These are phyloP conservation scores for Backusella psychrophila DNA, from an alignment of 192 early-diverging fungal genomes.

Conservation along the genomic window DNA sequence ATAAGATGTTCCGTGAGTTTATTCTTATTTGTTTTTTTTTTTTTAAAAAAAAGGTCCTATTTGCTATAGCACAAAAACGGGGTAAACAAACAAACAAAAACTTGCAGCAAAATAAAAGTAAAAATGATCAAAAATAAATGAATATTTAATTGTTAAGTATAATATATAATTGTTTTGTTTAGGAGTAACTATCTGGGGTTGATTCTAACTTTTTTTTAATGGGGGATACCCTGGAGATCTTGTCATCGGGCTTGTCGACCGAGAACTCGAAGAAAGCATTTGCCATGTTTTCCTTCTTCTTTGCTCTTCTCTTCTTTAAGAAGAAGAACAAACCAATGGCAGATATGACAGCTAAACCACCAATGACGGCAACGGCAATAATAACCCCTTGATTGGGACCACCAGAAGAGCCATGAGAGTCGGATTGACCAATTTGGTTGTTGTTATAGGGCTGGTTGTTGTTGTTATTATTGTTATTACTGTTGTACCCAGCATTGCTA, in stretches of 20 bases:
- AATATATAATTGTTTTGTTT: neutral
- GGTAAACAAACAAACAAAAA: neutral
- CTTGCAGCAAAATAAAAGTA: neutral
- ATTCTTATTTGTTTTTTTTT: neutral
- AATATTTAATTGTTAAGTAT: neutral
- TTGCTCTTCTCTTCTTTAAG: slow-evolving; percentile 12
- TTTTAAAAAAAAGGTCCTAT: neutral
- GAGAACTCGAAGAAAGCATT: slow-evolving; percentile 13
- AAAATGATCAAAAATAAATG: neutral
- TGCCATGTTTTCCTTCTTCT: slow-evolving; percentile 13
- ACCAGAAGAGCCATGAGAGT: neutral
- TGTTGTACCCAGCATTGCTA: neutral
- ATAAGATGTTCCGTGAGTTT: no score
- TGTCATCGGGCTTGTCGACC: neutral
- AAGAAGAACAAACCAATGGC: slow-evolving; percentile 10
- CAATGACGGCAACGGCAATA: neutral
- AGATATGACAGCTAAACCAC: neutral
- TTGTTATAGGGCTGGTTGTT: neutral
- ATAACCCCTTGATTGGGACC: neutral
- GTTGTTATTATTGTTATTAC: neutral
- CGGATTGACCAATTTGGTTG: neutral
- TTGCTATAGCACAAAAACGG: neutral
- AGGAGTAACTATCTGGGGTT: neutral
- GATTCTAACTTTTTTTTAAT: slow-evolving; percentile 12
- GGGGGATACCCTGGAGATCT: neutral